Base-by-base conservation (phyloP, 179 eudicot species). In the Silene coronaria region DNA sequence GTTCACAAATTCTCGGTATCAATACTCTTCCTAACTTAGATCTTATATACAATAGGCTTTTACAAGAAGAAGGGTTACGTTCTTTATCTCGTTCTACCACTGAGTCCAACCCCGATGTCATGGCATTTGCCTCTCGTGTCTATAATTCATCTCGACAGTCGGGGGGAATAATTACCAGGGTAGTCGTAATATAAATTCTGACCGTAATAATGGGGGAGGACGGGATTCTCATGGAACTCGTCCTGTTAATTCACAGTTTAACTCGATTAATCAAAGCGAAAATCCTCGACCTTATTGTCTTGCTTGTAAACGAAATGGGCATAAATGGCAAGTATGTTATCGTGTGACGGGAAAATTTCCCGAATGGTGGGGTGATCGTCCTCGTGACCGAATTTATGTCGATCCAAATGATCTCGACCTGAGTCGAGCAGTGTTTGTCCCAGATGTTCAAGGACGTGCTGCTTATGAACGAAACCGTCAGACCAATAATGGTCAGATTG, bases 131-230 rank as follows among this genome's bases (percentile, higher is more conserved):
- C 2, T 1, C 34, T 30, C 34, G 34, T 30, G 4, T 3, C 4
- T 30, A 30, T 30, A 30, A 30, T 30, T 3, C 34, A 1, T 30
- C 34, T 1, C 4, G 34, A 30, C 34, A 30, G 4, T 30, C 34
- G 34, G 34, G 34, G 58, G 58, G 58, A 51, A 51, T 16, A 16
- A 3, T 11, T 17, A 51, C 58, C 58, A 51, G 17, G 58, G 16
- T 51, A 51, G 58, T 51, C 58, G 58, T 51, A 51, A 51, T n/a
- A n/a, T n/a, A n/a, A n/a, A n/a, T 51, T 51, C 58, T 51, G 58
- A 51, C 58, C 58, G 58, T 12, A 51, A 13, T 13, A 51, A 51
- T 51, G 58, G 58, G 58, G 58, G 58, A 51, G 58, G 58, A 51
- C 58, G 58, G 58, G 58, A 51, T 1, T 51, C 58, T 16, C 58